Percentiles rank a stretch among this genome's conserved stretches.
Evolutionary conservation across 2,329 filamentous ascomycete species (phyloP).

Genomic region (Hyphodiscus sp.): DNA sequence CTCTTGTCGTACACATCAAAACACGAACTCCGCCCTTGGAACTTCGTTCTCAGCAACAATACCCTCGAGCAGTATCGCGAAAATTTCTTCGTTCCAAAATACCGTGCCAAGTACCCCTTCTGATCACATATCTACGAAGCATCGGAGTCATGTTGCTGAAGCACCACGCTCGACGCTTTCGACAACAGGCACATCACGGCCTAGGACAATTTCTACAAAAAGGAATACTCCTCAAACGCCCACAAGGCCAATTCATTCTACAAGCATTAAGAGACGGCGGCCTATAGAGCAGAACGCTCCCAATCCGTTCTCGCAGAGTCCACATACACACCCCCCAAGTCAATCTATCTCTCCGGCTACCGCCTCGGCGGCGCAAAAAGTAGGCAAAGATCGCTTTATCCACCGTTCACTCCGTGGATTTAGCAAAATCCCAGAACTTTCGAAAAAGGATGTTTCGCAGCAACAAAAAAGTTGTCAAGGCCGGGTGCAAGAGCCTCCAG

Average conservation of each 20-base stretch:
- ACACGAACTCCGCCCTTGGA: neutral
- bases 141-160: neutral
- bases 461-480: neutral
- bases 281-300: neutral
- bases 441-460: neutral
- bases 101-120: neutral
- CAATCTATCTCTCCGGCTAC: neutral
- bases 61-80: neutral
- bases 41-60: neutral
- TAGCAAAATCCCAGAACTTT: neutral
- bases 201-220: neutral
- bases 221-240: neutral
- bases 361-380: neutral
- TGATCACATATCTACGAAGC: neutral
- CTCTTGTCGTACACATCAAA: neutral
- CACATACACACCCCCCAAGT: neutral
- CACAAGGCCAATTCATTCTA: neutral
- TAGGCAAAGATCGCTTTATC: neutral
- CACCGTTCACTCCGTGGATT: neutral
- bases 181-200: neutral
- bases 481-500: neutral
- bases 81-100: neutral
- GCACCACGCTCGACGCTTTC: neutral
- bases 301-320: neutral
- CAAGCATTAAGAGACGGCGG: neutral